Percentiles rank a stretch among this genome's conserved stretches.
Evolutionary conservation across 169 alveolate species (phyloP).

Genomic region (Besnoitia besnoiti): DNA sequence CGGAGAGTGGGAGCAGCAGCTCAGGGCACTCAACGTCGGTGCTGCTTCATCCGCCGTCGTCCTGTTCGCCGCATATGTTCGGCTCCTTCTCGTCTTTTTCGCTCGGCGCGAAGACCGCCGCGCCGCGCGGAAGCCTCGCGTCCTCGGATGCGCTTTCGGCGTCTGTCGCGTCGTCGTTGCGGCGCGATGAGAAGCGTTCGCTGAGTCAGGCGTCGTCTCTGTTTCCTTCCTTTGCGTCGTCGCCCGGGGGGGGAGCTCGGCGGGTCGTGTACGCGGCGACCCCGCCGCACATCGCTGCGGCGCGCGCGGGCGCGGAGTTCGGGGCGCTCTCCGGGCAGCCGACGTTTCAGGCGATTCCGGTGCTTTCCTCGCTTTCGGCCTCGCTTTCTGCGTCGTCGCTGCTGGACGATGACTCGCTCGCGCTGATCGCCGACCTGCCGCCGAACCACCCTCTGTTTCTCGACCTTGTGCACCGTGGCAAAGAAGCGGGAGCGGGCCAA

Average conservation of each 20-base stretch:
- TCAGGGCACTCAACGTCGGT: not conserved
- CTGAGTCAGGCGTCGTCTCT: no score
- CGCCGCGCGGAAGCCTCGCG: no score
- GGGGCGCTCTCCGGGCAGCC: not conserved
- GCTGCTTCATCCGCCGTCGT: not conserved
- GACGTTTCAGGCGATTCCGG: not conserved
- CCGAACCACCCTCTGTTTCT: constrained; percentile 31
- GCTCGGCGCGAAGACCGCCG: no score
- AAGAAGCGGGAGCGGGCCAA: constrained; percentile 30
- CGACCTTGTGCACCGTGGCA: not conserved
- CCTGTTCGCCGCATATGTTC: not conserved
- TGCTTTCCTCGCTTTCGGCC: not conserved
- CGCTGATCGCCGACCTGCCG: constrained; percentile 41
- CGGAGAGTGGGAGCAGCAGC: not conserved
- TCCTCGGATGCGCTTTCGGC: no score
- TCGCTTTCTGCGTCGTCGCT: not conserved
- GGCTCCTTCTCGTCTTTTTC: not conserved
- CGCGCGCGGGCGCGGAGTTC: not conserved
- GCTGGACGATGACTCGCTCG: constrained; percentile 24
- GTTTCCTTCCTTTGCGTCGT: not conserved
- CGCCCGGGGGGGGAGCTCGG: not conserved
- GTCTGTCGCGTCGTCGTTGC: no score
- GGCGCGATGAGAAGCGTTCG: no score
- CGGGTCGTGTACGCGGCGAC: not conserved
- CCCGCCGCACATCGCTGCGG: constrained; percentile 29